Evolutionary conservation across 805 yeast genomes (phyloP).

Genomic region (Tetrapisispora pingtungensis): DNA sequence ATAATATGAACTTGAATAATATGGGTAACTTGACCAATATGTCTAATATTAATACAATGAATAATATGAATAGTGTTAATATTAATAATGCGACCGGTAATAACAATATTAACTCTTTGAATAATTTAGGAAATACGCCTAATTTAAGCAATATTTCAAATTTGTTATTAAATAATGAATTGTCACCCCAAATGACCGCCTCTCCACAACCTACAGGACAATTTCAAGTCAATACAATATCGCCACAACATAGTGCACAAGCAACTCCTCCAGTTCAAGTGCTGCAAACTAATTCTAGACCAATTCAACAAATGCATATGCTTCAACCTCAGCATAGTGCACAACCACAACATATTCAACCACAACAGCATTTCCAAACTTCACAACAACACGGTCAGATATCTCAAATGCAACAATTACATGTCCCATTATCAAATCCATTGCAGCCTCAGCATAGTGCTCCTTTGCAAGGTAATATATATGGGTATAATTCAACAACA

Average conservation of each 20-base stretch:
- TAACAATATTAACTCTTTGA: neutral
- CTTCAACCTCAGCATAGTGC: conserved; percentile 3
- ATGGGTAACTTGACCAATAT: neutral
- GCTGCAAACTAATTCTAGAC: conserved; percentile 1
- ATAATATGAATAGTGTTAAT: too few relatives aligned
- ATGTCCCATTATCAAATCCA: conserved; percentile 17
- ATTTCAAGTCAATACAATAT: conserved; percentile 4
- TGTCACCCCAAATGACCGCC: neutral
- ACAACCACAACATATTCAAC: neutral
- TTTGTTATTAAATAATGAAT: neutral
- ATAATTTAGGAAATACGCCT: neutral
- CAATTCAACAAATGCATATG: conserved; percentile 1
- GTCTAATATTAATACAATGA: neutral
- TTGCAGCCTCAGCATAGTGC: conserved; percentile 4
- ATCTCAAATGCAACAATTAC: conserved; percentile 18
- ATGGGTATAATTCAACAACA: neutral
- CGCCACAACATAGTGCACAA: conserved; percentile 5
- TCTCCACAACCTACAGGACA: conserved; percentile 15
- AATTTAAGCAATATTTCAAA: neutral
- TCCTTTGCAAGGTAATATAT: conserved; percentile 1
- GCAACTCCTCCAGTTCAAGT: neutral
- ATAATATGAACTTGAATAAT: neutral
- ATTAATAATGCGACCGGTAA: neutral
- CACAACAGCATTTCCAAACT: neutral
- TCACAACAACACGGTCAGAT: neutral